Percentiles rank a stretch among this genome's conserved stretches.
Conservation (phyloP, 352 stramenopile genomes). For the Globisporangium radiosum region DNA sequence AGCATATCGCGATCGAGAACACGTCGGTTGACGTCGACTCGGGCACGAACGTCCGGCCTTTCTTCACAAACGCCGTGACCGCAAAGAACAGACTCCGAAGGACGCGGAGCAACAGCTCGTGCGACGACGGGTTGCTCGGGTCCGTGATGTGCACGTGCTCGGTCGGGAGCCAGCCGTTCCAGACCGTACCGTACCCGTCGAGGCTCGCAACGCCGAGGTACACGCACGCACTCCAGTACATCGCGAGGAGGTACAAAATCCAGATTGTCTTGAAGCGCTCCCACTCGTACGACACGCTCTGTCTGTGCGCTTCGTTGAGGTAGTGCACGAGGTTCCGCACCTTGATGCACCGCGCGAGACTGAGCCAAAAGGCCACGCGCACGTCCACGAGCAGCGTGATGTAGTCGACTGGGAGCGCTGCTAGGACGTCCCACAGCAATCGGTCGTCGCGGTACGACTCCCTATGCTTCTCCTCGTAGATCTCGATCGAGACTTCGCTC, state of each 20-base stretch:
- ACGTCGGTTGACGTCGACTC: slow-evolving; percentile 24
- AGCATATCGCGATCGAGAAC: slow-evolving; percentile 53
- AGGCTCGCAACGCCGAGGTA: slow-evolving; percentile 37
- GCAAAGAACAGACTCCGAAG: slow-evolving; percentile 50
- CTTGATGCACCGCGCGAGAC: slow-evolving; percentile 43
- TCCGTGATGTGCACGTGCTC: slow-evolving; percentile 28
- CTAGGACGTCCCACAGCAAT: slow-evolving; percentile 37
- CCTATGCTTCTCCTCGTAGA: slow-evolving; percentile 42
- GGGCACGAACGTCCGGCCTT: slow-evolving; percentile 30
- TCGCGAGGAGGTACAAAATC: slow-evolving; percentile 44
- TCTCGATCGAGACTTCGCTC: slow-evolving; percentile 33
- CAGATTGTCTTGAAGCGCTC: slow-evolving; percentile 48
- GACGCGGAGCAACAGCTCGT: slow-evolving; percentile 30
- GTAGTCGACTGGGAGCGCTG: slow-evolving; percentile 38
- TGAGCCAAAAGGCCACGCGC: slow-evolving; percentile 27
- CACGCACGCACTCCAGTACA: slow-evolving; percentile 53
- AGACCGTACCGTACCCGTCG: slow-evolving; percentile 37
- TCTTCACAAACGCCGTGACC: slow-evolving; percentile 58
- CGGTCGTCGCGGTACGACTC: slow-evolving; percentile 33
- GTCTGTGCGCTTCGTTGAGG: slow-evolving; percentile 50
- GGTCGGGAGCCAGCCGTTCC: slow-evolving; percentile 43
- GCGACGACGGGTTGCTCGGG: slow-evolving; percentile 18
- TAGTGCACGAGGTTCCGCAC: slow-evolving; percentile 45
- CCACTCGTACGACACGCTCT: slow-evolving; percentile 44
- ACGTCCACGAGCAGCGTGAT: slow-evolving; percentile 9